Evolutionary conservation across 768 basidiomycete species (phyloP), one percentile per base, ranked within the genome.

Genomic region (Artomyces pyxidatus): DNA sequence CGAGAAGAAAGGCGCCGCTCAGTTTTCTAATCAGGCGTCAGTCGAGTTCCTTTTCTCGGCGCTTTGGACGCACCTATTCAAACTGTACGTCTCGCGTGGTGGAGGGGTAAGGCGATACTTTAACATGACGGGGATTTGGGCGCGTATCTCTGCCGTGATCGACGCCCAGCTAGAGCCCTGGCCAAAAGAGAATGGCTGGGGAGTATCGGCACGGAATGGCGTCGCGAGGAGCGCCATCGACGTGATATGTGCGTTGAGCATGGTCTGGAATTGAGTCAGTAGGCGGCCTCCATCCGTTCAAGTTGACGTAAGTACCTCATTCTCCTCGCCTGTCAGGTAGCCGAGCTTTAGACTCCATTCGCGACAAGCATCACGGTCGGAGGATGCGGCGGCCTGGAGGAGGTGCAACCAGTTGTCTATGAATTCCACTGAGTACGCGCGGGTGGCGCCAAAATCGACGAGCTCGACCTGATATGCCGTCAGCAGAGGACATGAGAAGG

Each of bases 361-460:
- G 16, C 77, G 66, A 58, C 92, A 95, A 16, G 66, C 78, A 5
- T 73, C 69, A 23, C 77, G 66, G 63, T 96, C 86, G 26, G 80
- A 80, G 0, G 62, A 61, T 3, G 88, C 77, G 0, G 91, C 93
- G 0, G 90, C 83, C 49, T 74, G 73, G n/a, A 98, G 77, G n/a
- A 99, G 74, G 12, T 68, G 71, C 47, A 87, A 71, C 92, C 94
- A 99, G 47, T 70, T 72, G 62, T 93, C 86, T 68, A 96, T 92
- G 63, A 98, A 99, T 48, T 76, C 75, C 51, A 80, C 80, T 0
- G 78, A 74, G 66, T 97, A 99, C 57, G 80, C 82, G 22, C 93
- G 76, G 0, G 92, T 92, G 9, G 96, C 96, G 27, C 96, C 96
- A 59, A 98, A 98, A 65, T 99, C 96, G 45, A 99, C 87, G 22